Conservation (phyloP, 495 filamentous ascomycete species). For the Viridothelium virens region DNA sequence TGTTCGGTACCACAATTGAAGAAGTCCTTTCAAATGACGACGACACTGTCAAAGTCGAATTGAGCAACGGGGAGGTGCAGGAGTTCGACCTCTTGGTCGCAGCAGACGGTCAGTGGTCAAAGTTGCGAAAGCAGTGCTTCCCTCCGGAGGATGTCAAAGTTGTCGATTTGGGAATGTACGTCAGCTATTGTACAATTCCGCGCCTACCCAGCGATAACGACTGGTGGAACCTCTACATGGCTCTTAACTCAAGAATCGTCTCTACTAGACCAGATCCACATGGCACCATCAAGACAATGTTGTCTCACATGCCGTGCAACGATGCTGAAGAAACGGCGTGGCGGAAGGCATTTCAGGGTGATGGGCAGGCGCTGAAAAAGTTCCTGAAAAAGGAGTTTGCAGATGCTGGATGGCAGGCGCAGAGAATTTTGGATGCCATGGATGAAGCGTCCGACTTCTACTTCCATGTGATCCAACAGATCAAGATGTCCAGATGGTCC, state of each 20-base stretch:
- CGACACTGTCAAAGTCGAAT: conserved; percentile 19
- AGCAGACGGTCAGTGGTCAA: conserved; percentile 25
- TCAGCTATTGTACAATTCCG: conserved; percentile 26
- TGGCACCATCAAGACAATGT: conserved; percentile 22
- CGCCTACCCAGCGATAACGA: conserved; percentile 26
- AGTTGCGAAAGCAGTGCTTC: conserved; percentile 21
- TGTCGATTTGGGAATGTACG: conserved; percentile 20
- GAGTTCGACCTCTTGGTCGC: conserved; percentile 27
- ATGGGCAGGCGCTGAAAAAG: conserved; percentile 11
- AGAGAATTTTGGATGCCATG: conserved; percentile 13
- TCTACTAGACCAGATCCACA: conserved; percentile 26
- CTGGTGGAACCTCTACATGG: conserved; percentile 26
- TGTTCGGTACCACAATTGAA: conserved; percentile 23
- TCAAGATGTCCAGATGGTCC: conserved; percentile 15
- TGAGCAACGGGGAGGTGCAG: conserved; percentile 15
- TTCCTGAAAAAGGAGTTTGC: conserved; percentile 10
- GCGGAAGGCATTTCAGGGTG: conserved; percentile 11
- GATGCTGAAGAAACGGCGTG: conserved; percentile 16
- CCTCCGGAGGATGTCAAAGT: conserved; percentile 20
- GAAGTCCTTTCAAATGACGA: conserved; percentile 14
- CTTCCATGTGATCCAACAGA: conserved; percentile 14
- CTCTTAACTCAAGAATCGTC: conserved; percentile 25
- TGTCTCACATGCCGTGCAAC: conserved; percentile 26
- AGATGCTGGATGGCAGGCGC: conserved; percentile 16
- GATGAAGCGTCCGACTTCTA: conserved; percentile 15